Evolutionary conservation across 139 green algal genomes (phyloP), one percentile per base, ranked within the genome.

Genomic region (Auxenochlorella pyrenoidosa): DNA sequence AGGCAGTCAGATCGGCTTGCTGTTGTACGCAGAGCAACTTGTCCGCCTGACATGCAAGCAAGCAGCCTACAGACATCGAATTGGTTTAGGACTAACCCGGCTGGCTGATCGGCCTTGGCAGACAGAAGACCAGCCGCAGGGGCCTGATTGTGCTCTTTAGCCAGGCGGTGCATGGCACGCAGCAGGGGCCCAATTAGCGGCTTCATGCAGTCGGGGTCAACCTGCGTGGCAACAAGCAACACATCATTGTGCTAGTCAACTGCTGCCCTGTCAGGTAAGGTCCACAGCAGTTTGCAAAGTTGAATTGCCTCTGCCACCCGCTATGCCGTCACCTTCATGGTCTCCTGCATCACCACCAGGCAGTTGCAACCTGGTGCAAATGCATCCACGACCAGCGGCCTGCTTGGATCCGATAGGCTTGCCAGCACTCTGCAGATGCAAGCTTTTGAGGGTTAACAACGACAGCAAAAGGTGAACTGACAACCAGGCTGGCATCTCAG

Each of bases 141-240:
- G 34, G 91, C 75, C 24, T 91, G 80, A 72, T 93, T 90, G 34
- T 95, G 90, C 28, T 96, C 93, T 44, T 92, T 90, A 34, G 92
- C 90, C 34, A 93, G 82, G 40, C 87, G 77, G 83, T 94, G 91
- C 72, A 96, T 89, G 54, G 95, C 73, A 81, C 94, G 95, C 40
- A 97, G 91, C 82, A 98, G 82, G 8, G 83, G 68, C 16, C 90
- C 72, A 82, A 95, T 90, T 79, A 95, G 89, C 2, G 77, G 40
- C 65, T 86, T 51, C 36, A 94, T 91, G 75, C 90, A 93, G 36
- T 87, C 84, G 8, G 91, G 86, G 0, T 70, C 41, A 22, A n/a
- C 85, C 84, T 91, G 65, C 75, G 82, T 32, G 51, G 8, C 22
- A n/a, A 41, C 19, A 65, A 4, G 24, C 22, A 40, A 41, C 32